A percentile compares a stretch with the other conserved stretches of the same genome.
Evolutionary conservation across 2,329 filamentous ascomycete genomes (phyloP).

Genomic region (Nemania serpens): DNA sequence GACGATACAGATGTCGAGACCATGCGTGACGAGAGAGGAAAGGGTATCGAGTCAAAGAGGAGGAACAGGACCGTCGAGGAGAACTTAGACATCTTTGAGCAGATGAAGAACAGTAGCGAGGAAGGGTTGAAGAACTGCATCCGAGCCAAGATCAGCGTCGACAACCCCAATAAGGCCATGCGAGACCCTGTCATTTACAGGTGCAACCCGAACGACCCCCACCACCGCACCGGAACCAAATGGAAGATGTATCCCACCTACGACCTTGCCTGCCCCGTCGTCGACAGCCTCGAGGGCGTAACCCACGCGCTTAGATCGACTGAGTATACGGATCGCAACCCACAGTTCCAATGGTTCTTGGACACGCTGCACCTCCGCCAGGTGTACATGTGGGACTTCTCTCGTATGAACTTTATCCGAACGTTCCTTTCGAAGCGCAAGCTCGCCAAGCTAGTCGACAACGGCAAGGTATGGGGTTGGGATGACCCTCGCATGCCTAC

Average conservation of each 20-base stretch:
- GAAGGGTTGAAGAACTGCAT: slow-evolving; percentile 88
- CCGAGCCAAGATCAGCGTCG: slow-evolving; percentile 88
- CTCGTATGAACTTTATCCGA: slow-evolving; percentile 80
- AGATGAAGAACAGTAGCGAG: slow-evolving; percentile 86
- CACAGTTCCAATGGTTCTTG: slow-evolving; percentile 86
- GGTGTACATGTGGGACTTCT: slow-evolving; percentile 86
- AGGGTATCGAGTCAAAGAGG: slow-evolving; percentile 79
- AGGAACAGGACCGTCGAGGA: slow-evolving; percentile 81
- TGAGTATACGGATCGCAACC: slow-evolving; percentile 86
- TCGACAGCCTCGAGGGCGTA: slow-evolving; percentile 80
- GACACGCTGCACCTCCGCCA: slow-evolving; percentile 73
- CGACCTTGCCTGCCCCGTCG: slow-evolving; percentile 82
- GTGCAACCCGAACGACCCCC: slow-evolving; percentile 71
- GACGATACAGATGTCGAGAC: slow-evolving; percentile 91
- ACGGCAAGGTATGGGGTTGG: slow-evolving; percentile 79
- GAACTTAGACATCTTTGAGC: slow-evolving; percentile 82
- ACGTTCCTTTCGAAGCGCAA: slow-evolving; percentile 87
- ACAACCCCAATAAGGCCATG: slow-evolving; percentile 94
- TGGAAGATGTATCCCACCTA: slow-evolving; percentile 91
- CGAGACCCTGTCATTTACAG: slow-evolving; percentile 97
- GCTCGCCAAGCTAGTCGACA: slow-evolving; percentile 80
- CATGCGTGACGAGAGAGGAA: slow-evolving; percentile 83
- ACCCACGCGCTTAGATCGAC: slow-evolving; percentile 83
- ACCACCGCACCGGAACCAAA: slow-evolving; percentile 77
- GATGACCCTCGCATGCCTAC: slow-evolving; percentile 88